phyloP scores from a whole-genome alignment of 148 eudicot genomes.

The Suaeda aralocaspica region DNA sequence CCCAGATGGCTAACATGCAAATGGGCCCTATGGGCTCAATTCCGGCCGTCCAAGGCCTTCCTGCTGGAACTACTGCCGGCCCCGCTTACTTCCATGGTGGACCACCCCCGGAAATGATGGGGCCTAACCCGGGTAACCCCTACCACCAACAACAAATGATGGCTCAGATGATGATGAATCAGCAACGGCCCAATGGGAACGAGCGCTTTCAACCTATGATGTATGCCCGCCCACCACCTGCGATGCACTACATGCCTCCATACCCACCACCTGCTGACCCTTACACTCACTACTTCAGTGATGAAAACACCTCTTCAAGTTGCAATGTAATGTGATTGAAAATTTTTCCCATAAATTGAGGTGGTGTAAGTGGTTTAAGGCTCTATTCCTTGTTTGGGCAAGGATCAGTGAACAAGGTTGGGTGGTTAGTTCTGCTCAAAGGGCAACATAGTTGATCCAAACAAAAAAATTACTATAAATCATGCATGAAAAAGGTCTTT shows the following conservation, averaged over 20 bases:
- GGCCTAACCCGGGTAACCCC: constrained; percentile 45
- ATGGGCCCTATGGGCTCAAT: constrained; percentile 55
- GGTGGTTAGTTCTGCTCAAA: constrained; percentile 12
- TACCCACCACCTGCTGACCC: constrained; percentile 62
- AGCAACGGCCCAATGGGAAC: constrained; percentile 65
- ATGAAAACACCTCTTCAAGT: constrained; percentile 75
- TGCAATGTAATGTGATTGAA: constrained; percentile 74
- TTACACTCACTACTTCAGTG: constrained; percentile 59
- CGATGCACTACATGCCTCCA: constrained; percentile 65
- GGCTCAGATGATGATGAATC: constrained; percentile 91
- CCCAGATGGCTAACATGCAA: constrained; percentile 62
- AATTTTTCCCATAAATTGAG: constrained; percentile 2
- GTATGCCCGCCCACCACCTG: constrained; percentile 80
- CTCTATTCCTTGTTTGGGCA: constrained; percentile 1
- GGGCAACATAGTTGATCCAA: neutral
- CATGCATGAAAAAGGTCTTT: constrained; percentile 12
- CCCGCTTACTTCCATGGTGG: constrained; percentile 46
- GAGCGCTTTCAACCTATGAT: constrained; percentile 96
- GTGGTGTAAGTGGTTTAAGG: neutral
- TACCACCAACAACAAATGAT: constrained; percentile 70
- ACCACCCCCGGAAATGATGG: constrained; percentile 49
- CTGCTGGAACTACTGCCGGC: constrained; percentile 39
- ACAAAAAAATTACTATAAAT: constrained; percentile 6
- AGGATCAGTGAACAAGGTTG: constrained; percentile 4
- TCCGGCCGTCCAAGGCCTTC: constrained; percentile 71